A percentile compares a stretch with the other conserved stretches of the same genome.
Evolutionary conservation across 2,329 filamentous ascomycete genomes (phyloP).

Genomic region (Colletotrichum sp.): DNA sequence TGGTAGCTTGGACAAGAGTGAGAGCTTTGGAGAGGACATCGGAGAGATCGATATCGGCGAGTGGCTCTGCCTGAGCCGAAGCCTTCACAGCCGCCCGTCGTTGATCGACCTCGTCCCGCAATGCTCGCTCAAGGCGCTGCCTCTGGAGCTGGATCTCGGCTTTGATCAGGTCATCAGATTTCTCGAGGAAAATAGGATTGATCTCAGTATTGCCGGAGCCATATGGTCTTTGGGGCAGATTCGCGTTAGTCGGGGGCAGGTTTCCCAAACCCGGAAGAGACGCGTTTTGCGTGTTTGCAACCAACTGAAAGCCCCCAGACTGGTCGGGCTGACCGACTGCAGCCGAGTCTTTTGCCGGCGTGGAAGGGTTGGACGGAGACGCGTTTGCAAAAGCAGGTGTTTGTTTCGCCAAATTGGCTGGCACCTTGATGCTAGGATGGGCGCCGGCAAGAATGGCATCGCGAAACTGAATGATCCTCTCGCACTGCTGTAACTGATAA

Average conservation of each 20-base stretch:
- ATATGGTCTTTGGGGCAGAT: slow-evolving; percentile 39
- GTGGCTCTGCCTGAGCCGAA: slow-evolving; percentile 51
- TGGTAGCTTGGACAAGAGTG: slow-evolving; percentile 73
- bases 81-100: slow-evolving; percentile 49
- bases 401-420: slow-evolving; percentile 40
- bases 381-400: slow-evolving; percentile 21
- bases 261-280: slow-evolving; percentile 29
- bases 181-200: slow-evolving; percentile 83
- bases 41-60: slow-evolving; percentile 71
- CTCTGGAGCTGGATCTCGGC: slow-evolving; percentile 83
- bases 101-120: slow-evolving; percentile 80
- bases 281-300: slow-evolving; percentile 40
- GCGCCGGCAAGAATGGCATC: slow-evolving; percentile 81
- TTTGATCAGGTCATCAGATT: slow-evolving; percentile 83
- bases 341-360: neutral
- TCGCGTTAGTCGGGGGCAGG: slow-evolving; percentile 29
- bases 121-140: slow-evolving; percentile 76
- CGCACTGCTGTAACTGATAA: slow-evolving; percentile 71
- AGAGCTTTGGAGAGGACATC: slow-evolving; percentile 76
- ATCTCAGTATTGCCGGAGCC: slow-evolving; percentile 68
- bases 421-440: slow-evolving; percentile 67
- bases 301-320: slow-evolving; percentile 36
- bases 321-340: slow-evolving; percentile 16
- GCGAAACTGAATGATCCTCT: slow-evolving; percentile 80
- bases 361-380: slow-evolving; percentile 22